Conservation (phyloP, 2,329 filamentous ascomycete species). For the Coniochaeta sp. region DNA sequence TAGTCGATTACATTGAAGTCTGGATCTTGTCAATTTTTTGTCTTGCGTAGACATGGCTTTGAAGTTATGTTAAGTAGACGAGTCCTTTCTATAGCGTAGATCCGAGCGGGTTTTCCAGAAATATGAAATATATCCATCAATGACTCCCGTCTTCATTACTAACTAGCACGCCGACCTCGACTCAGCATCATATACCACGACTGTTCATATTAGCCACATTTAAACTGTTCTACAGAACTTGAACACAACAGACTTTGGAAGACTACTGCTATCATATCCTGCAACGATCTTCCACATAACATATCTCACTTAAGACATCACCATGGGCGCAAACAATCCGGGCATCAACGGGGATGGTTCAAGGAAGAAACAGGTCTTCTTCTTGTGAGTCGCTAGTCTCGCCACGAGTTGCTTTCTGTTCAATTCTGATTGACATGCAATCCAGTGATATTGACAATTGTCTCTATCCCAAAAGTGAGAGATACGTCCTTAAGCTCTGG, state of each 20-base stretch:
- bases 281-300: background rate
- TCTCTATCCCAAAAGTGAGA: conserved; percentile 67
- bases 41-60: background rate
- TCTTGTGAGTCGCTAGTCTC: conserved; percentile 28
- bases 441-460: conserved; percentile 98
- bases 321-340: conserved; percentile 8
- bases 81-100: background rate
- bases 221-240: background rate
- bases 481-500: background rate
- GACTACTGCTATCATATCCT: background rate
- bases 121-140: background rate
- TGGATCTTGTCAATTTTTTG: background rate
- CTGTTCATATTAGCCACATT: background rate
- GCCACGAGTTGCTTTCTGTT: background rate
- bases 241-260: background rate
- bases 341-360: conserved; percentile 12
- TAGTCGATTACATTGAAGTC: background rate
- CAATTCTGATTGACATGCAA: conserved; percentile 29
- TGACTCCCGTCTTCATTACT: background rate
- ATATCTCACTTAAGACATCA: conserved; percentile 18
- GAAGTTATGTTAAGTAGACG: background rate
- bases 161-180: no score
- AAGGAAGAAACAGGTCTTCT: conserved; percentile 27
- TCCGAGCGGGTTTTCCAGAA: background rate
- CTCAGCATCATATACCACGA: background rate